Conservation (phyloP, 768 basidiomycete genomes). For the Kwoniella botswanensis region DNA sequence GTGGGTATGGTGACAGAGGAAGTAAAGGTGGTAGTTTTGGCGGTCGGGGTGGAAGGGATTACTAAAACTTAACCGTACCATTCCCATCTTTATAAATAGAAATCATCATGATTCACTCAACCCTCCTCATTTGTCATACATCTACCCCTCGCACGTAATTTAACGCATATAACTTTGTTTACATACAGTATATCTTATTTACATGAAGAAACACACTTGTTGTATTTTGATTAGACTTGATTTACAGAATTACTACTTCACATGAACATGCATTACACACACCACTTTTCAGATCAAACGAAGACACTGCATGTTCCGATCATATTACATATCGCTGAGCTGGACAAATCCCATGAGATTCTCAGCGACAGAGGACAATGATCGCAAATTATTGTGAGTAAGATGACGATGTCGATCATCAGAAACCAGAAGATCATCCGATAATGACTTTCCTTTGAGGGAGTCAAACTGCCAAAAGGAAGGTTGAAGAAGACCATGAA, state of each 20-base stretch:
- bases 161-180: background rate
- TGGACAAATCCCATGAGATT: too few species aligned
- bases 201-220: background rate
- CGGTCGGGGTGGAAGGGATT: slow-evolving; percentile 6
- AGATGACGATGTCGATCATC: too few species aligned
- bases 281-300: background rate
- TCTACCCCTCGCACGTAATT: background rate
- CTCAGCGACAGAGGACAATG: too few species aligned
- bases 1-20: slow-evolving; percentile 7
- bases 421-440: too few species aligned
- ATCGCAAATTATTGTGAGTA: too few species aligned
- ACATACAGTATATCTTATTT: background rate
- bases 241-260: background rate
- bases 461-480: too few species aligned
- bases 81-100: background rate
- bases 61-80: background rate
- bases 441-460: too few species aligned
- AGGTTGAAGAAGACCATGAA: too few species aligned
- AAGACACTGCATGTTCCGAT: background rate
- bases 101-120: background rate
- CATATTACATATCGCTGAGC: too few species aligned
- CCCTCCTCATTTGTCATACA: background rate
- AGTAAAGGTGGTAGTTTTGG: background rate
- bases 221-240: background rate
- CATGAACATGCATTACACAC: background rate